A percentile compares a stretch with the other conserved stretches of the same genome.
These are phyloP conservation scores for Avena sativa DNA, from an alignment of 176 grass and related monocot genomes.

Conservation along the genomic window DNA sequence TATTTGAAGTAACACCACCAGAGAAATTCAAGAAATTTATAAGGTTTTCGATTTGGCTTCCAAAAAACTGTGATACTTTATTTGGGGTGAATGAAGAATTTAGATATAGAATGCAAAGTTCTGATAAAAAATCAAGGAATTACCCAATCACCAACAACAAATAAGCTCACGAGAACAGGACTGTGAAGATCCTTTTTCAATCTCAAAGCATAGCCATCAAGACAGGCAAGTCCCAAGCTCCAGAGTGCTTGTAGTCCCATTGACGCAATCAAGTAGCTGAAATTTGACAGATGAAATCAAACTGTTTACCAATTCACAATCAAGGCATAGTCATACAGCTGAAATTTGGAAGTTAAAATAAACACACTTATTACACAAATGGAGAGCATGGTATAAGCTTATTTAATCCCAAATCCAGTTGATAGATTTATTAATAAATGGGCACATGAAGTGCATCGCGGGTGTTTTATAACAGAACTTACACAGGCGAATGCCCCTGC, in stretches of 20 bases:
- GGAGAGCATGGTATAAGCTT: neutral
- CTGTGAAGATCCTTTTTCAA: slow-evolving; percentile 71
- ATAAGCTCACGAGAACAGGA: slow-evolving; percentile 81
- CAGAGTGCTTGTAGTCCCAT: slow-evolving; percentile 94
- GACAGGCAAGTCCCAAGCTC: slow-evolving; percentile 84
- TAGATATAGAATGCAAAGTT: neutral
- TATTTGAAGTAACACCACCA: neutral
- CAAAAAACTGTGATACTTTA: neutral
- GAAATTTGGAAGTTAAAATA: neutral
- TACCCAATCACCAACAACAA: slow-evolving; percentile 94
- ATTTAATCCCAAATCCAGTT: neutral
- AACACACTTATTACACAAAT: neutral
- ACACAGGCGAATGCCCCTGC: neutral
- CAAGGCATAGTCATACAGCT: neutral
- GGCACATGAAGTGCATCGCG: neutral
- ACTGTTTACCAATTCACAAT: slow-evolving; percentile 21
- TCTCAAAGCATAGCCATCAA: slow-evolving; percentile 79
- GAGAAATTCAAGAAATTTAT: neutral
- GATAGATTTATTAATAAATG: neutral
- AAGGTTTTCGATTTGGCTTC: slow-evolving; percentile 5
- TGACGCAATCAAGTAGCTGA: slow-evolving; percentile 87
- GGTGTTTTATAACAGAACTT: neutral
- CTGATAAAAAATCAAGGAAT: slow-evolving; percentile 16
- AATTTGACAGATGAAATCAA: slow-evolving; percentile 34
- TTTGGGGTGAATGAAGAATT: neutral